These are phyloP conservation scores for Thymus mandschuricus DNA, from an alignment of 257 asterid species.

Conservation along the genomic window DNA sequence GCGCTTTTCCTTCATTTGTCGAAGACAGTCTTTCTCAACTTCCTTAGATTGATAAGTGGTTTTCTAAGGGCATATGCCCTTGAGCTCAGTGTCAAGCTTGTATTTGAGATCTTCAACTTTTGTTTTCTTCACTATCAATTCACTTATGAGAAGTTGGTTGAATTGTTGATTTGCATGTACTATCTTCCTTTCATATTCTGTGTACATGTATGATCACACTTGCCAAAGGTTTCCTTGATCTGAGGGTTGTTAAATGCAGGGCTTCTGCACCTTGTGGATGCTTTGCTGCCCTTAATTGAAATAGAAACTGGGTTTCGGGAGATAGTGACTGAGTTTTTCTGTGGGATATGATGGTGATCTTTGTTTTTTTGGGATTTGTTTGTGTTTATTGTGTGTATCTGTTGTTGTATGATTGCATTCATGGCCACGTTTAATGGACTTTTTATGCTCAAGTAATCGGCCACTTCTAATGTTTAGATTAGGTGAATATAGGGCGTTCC, in stretches of 20 bases:
- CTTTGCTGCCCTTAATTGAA: not conserved
- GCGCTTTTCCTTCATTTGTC: not conserved
- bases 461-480: not conserved
- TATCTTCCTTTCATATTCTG: not conserved
- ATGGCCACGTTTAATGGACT: constrained; percentile 11
- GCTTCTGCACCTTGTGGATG: not conserved
- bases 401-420: not conserved
- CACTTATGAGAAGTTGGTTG: not conserved
- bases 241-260: not conserved
- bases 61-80: not conserved
- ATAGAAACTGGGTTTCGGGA: not conserved
- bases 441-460: not conserved
- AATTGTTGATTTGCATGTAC: not conserved
- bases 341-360: not conserved
- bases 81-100: constrained; percentile 8
- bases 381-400: not conserved
- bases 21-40: not conserved
- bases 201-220: too few relatives aligned
- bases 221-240: not conserved
- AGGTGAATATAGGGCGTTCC: not conserved
- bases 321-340: not conserved
- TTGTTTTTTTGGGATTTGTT: not conserved
- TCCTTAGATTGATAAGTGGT: not conserved
- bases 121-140: not conserved
- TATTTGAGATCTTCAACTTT: constrained; percentile 3